A percentile compares a stretch with the other conserved stretches of the same genome.
phyloP scores from a whole-genome alignment of 2,329 filamentous ascomycete species.

The Cladosporium velox region DNA sequence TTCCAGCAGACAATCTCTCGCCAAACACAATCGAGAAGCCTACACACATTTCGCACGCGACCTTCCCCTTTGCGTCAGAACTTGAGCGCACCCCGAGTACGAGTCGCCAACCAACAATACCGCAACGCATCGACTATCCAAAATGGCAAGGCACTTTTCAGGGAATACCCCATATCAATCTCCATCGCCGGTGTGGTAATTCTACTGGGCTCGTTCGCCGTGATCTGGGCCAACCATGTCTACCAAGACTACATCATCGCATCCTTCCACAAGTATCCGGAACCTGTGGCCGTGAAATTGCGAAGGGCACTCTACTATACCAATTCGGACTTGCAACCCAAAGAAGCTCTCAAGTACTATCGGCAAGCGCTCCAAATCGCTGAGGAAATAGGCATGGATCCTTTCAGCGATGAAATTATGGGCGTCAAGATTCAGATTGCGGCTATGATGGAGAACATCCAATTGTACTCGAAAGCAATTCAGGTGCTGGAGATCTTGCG shows the following conservation, averaged over 20 bases:
- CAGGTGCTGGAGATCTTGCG: slow-evolving; percentile 77
- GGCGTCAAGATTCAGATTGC: slow-evolving; percentile 84
- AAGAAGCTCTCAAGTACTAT: slow-evolving; percentile 80
- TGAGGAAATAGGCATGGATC: slow-evolving; percentile 74
- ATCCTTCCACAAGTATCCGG: slow-evolving; percentile 62
- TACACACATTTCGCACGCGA: slow-evolving; percentile 25
- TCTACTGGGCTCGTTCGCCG: slow-evolving; percentile 40
- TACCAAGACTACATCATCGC: slow-evolving; percentile 50
- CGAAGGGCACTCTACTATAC: slow-evolving; percentile 85
- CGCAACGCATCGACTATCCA: slow-evolving; percentile 26
- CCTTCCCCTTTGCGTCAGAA: slow-evolving; percentile 9
- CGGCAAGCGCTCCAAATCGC: slow-evolving; percentile 75
- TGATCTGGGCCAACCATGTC: slow-evolving; percentile 50
- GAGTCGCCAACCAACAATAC: slow-evolving; percentile 23
- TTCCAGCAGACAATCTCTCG: slow-evolving; percentile 22
- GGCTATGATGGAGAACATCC: slow-evolving; percentile 74
- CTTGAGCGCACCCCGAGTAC: background rate
- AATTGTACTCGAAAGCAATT: slow-evolving; percentile 68
- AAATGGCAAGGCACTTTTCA: slow-evolving; percentile 21
- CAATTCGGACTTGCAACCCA: slow-evolving; percentile 72
- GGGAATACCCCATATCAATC: slow-evolving; percentile 5
- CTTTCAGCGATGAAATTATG: slow-evolving; percentile 86
- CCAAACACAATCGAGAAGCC: slow-evolving; percentile 23
- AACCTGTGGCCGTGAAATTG: slow-evolving; percentile 73
- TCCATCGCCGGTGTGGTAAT: slow-evolving; percentile 35